These are phyloP conservation scores for Protostelium mycophagum DNA, from an alignment of 78 protist genomes.

Conservation along the genomic window DNA sequence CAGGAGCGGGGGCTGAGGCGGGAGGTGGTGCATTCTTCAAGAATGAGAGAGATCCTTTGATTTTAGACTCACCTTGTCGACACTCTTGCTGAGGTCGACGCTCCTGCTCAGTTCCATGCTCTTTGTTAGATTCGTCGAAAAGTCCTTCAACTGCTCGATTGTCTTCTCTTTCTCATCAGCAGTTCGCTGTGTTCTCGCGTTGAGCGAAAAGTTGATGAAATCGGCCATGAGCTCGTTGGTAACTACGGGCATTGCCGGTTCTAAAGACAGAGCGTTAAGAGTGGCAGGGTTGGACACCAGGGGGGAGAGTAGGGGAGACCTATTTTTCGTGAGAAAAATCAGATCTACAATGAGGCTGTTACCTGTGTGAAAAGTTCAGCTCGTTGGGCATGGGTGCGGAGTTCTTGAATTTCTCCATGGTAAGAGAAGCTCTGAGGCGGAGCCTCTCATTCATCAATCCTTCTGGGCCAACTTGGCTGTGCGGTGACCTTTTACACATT, in stretches of 20 bases:
- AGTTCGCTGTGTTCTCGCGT: background rate
- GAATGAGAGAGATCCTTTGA: too few species aligned
- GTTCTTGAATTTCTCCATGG: background rate
- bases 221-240: background rate
- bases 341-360: background rate
- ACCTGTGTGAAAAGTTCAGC: background rate
- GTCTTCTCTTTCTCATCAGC: background rate
- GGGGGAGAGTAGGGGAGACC: background rate
- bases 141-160: background rate
- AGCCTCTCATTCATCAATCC: background rate
- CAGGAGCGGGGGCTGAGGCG: background rate
- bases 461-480: background rate
- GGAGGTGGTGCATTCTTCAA: background rate
- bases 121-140: background rate
- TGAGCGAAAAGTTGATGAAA: background rate
- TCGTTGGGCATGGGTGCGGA: background rate
- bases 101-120: background rate
- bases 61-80: too few species aligned
- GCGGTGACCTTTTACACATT: too few species aligned
- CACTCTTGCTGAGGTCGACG: too few species aligned
- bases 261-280: background rate
- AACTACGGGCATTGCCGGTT: background rate
- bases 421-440: background rate
- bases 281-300: background rate
- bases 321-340: background rate